These are phyloP conservation scores for Eucalyptus erythrocorys DNA, from an alignment of 345 rosid species.

Conservation along the genomic window DNA sequence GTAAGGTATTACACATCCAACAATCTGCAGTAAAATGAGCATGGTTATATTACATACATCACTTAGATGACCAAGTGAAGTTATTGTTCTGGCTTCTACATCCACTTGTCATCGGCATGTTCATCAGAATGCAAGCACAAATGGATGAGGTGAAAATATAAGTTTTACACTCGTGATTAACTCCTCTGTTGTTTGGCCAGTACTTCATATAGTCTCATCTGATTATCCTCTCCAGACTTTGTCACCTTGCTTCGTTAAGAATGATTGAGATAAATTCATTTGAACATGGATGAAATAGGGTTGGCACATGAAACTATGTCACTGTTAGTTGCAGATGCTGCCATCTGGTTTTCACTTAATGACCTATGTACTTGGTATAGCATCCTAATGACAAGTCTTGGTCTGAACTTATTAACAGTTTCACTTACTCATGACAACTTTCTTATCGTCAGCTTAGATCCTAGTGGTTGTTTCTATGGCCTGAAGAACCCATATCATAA, in stretches of 20 bases:
- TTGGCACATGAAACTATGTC: background rate
- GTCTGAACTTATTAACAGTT: background rate
- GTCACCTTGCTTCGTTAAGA: background rate
- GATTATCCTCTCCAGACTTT: background rate
- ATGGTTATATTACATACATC: background rate
- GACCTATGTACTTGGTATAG: background rate
- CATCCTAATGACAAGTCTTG: background rate
- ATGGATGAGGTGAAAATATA: background rate
- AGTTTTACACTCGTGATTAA: background rate
- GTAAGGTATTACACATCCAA: conserved; percentile 48
- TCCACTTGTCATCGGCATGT: background rate
- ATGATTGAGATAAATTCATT: background rate
- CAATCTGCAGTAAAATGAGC: background rate
- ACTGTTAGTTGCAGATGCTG: background rate
- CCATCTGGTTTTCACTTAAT: background rate
- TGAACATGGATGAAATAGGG: background rate
- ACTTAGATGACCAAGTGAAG: background rate
- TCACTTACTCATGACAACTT: background rate
- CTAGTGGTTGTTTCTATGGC: background rate
- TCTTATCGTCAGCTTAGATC: background rate
- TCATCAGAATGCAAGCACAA: background rate
- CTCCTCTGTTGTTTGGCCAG: background rate
- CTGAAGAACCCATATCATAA: background rate
- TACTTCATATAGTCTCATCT: background rate
- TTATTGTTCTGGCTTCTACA: background rate